phyloP scores from a whole-genome alignment of 78 protist genomes.

The Polysphondylium violaceum region DNA sequence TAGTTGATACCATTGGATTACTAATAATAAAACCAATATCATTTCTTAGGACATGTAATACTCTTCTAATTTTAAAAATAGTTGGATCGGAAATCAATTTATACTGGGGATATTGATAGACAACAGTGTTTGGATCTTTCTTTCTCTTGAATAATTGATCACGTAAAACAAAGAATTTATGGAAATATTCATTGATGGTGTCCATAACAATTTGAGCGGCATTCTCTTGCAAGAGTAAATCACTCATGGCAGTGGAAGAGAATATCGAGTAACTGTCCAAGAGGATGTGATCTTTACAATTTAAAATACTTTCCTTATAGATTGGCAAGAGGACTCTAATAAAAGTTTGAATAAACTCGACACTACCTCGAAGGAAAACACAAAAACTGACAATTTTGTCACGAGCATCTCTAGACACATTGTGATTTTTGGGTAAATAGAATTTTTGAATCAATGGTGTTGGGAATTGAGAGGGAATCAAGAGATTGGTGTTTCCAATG shows the following conservation, averaged over 20 bases:
- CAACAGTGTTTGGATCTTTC: background rate
- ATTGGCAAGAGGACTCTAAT: conserved; percentile 43
- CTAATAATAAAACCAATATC: conserved; percentile 62
- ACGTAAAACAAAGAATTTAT: background rate
- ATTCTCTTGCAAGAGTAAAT: conserved; percentile 6
- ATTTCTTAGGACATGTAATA: background rate
- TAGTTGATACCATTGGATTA: background rate
- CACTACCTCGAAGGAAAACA: conserved; percentile 65
- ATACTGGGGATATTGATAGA: conserved; percentile 11
- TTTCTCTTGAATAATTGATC: conserved; percentile 1
- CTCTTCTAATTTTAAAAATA: background rate
- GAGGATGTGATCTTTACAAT: conserved; percentile 27
- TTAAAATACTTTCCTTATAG: conserved; percentile 52
- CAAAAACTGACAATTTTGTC: conserved; percentile 47
- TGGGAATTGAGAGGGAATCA: conserved; percentile 62
- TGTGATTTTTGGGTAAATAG: conserved; percentile 32
- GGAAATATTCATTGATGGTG: conserved; percentile 21
- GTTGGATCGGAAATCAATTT: background rate
- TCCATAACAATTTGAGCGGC: conserved; percentile 51
- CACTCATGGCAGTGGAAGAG: conserved; percentile 12
- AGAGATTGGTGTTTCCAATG: conserved; percentile 24
- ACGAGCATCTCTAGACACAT: background rate
- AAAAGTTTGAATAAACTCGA: conserved; percentile 26
- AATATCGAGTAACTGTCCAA: conserved; percentile 16
- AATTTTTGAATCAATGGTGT: conserved; percentile 21